These are phyloP conservation scores for Plectosphaerella cucumerina DNA, from an alignment of 2,329 filamentous ascomycete species.

Conservation along the genomic window DNA sequence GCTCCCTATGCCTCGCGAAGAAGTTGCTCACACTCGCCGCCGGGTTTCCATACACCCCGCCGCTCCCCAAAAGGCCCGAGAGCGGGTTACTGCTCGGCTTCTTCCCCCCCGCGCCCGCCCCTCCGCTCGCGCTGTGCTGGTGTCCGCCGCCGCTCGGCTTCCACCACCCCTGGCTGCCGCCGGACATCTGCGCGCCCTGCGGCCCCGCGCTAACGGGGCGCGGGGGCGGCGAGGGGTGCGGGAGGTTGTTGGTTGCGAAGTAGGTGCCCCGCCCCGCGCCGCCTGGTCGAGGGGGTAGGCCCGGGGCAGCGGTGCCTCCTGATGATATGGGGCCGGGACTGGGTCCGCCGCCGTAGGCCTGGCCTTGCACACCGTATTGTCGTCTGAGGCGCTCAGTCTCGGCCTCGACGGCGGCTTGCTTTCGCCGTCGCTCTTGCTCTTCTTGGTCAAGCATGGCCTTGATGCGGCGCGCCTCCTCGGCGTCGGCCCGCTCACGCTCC, in stretches of 20 bases:
- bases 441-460: constrained; percentile 65
- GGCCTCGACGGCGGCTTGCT: constrained; percentile 60
- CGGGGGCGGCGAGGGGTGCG: constrained; percentile 23
- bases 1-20: constrained; percentile 27
- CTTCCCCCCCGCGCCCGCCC: constrained; percentile 11
- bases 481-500: constrained; percentile 48
- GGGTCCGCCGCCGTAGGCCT: constrained; percentile 27
- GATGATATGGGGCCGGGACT: constrained; percentile 6
- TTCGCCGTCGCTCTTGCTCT: constrained; percentile 52
- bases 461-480: constrained; percentile 46
- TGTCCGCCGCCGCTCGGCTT: constrained; percentile 9
- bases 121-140: constrained; percentile 1
- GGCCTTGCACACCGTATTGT: constrained; percentile 59
- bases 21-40: constrained; percentile 43
- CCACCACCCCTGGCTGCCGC: constrained; percentile 21
- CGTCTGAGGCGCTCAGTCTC: constrained; percentile 79
- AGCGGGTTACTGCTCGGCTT: constrained; percentile 18
- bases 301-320: constrained; percentile 1
- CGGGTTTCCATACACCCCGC: constrained; percentile 28
- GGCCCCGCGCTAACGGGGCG: constrained; percentile 47
- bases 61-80: constrained; percentile 18
- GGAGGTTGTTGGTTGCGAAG: neutral
- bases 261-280: constrained; percentile 7
- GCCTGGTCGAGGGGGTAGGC: neutral
- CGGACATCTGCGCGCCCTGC: constrained; percentile 7